phyloP scores from a whole-genome alignment of 108 stramenopile species.

The Aurantiochytrium sp. region DNA sequence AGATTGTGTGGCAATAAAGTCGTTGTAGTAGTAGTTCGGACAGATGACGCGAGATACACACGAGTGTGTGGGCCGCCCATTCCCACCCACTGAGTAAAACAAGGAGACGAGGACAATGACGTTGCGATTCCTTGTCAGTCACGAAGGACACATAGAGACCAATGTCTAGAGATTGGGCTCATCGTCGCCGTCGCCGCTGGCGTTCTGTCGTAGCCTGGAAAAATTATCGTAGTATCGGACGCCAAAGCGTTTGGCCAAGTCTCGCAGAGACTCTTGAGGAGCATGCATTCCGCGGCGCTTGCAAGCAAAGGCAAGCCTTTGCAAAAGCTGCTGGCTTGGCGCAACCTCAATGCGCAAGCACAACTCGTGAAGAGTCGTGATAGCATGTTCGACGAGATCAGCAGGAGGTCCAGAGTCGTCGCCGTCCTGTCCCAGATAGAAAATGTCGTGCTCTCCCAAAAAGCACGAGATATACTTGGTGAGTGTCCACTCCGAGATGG shows the following conservation, averaged over 20 bases:
- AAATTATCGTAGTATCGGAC: background rate
- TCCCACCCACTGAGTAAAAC: no score
- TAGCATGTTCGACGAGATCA: background rate
- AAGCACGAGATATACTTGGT: background rate
- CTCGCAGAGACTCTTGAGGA: background rate
- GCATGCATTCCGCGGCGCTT: background rate
- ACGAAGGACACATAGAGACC: no score
- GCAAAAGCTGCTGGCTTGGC: background rate
- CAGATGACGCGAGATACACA: no score
- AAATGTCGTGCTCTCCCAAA: background rate
- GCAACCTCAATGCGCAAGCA: background rate
- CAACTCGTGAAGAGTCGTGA: background rate
- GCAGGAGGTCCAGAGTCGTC: background rate
- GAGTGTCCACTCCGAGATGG: background rate
- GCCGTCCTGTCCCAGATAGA: background rate
- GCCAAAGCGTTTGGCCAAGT: background rate
- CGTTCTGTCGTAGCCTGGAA: no score
- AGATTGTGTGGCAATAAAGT: no score
- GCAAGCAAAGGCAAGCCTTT: background rate
- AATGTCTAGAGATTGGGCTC: no score
- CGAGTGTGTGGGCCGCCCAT: no score
- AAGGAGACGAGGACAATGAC: no score
- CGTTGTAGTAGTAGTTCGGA: no score
- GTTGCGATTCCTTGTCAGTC: no score
- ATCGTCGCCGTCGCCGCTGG: no score